These are phyloP conservation scores for Sonneratia caseolaris DNA, from an alignment of 345 rosid species.

Conservation along the genomic window DNA sequence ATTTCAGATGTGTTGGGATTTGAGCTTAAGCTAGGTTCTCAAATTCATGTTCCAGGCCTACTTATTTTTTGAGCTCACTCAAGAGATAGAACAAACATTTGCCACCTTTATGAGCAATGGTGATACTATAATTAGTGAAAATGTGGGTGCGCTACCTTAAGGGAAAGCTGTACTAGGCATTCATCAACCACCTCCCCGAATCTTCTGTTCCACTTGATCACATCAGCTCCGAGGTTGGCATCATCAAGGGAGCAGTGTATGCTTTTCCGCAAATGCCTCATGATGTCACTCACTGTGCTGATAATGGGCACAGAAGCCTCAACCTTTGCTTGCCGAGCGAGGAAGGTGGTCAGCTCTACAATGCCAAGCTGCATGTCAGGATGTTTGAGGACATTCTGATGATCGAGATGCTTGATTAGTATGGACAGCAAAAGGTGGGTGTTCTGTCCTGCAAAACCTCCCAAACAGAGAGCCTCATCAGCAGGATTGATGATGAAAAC, in stretches of 20 bases:
- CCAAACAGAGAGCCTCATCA: background rate
- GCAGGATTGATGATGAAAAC: background rate
- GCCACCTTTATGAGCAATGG: background rate
- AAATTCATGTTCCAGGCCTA: background rate
- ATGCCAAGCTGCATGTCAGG: constrained; percentile 72
- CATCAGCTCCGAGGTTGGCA: constrained; percentile 47
- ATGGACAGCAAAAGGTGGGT: constrained; percentile 74
- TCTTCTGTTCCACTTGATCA: constrained; percentile 45
- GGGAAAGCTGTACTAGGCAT: constrained; percentile 64
- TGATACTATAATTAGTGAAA: background rate
- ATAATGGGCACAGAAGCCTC: constrained; percentile 70
- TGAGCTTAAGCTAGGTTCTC: background rate
- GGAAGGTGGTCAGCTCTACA: constrained; percentile 60
- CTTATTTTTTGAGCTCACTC: background rate
- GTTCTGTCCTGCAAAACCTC: constrained; percentile 51
- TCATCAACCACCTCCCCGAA: constrained; percentile 70
- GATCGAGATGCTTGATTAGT: constrained; percentile 93
- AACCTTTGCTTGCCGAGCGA: constrained; percentile 56
- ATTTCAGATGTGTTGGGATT: background rate
- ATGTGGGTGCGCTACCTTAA: constrained; percentile 39
- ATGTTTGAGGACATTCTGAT: constrained; percentile 72
- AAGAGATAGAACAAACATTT: background rate
- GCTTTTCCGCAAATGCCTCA: constrained; percentile 86
- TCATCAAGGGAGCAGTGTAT: constrained; percentile 76
- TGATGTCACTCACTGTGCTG: constrained; percentile 67